These are phyloP conservation scores for Trichoderma asperellum DNA, from an alignment of 2,329 filamentous ascomycete genomes.

Conservation along the genomic window DNA sequence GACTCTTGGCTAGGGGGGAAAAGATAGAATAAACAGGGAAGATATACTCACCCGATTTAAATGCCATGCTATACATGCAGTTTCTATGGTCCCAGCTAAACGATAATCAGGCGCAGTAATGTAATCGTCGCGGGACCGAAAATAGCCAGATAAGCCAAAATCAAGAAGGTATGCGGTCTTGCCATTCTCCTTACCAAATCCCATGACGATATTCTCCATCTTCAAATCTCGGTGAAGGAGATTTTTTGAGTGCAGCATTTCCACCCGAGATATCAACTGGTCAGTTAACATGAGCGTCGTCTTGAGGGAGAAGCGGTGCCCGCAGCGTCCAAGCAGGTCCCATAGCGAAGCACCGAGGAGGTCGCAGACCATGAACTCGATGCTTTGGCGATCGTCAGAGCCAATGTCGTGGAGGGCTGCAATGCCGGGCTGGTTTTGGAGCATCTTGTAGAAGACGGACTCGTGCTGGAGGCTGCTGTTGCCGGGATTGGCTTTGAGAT, in stretches of 20 bases:
- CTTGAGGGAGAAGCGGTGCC: conserved; percentile 33
- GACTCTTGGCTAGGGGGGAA: background rate
- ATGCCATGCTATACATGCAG: conserved; percentile 8
- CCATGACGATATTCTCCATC: conserved; percentile 35
- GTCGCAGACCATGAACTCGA: conserved; percentile 35
- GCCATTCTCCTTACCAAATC: conserved; percentile 30
- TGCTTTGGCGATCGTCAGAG: conserved; percentile 31
- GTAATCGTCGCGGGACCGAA: background rate
- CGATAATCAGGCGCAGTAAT: background rate
- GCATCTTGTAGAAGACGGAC: conserved; percentile 28
- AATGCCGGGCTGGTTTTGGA: conserved; percentile 33
- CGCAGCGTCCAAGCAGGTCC: conserved; percentile 55
- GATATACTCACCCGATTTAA: background rate
- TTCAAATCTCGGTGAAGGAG: conserved; percentile 35
- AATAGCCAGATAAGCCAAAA: conserved; percentile 32
- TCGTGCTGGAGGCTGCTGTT: conserved; percentile 30
- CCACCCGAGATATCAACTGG: conserved; percentile 32
- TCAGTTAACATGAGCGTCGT: conserved; percentile 35
- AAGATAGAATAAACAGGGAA: background rate
- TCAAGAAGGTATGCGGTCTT: conserved; percentile 33
- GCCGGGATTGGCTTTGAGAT: background rate
- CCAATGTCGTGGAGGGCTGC: conserved; percentile 32
- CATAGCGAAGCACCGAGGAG: conserved; percentile 65
- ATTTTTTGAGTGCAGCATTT: conserved; percentile 31
- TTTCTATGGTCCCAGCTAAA: conserved; percentile 11